phyloP scores from a whole-genome alignment of 2,329 filamentous ascomycete genomes.

The Didymella pomorum region DNA sequence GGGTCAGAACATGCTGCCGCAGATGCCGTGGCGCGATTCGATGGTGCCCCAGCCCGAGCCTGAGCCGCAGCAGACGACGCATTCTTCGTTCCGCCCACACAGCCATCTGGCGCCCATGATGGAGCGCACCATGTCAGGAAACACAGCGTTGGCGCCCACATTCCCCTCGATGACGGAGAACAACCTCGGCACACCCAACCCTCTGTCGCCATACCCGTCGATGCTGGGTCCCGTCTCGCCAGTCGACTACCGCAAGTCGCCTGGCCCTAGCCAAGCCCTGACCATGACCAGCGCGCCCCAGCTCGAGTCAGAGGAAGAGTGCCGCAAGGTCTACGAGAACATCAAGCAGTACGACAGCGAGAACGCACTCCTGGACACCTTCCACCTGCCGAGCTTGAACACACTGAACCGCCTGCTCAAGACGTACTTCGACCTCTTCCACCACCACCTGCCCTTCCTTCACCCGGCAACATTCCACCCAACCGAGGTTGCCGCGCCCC shows the following conservation, averaged over 20 bases:
- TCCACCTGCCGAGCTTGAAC: conserved; percentile 81
- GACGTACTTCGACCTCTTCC: conserved; percentile 96
- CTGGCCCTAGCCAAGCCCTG: conserved; percentile 70
- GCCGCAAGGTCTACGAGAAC: conserved; percentile 83
- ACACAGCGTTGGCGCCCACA: conserved; percentile 69
- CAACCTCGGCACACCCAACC: conserved; percentile 74
- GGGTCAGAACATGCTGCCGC: conserved; percentile 80
- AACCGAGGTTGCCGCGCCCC: conserved; percentile 77
- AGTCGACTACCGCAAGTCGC: conserved; percentile 73
- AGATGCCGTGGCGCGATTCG: conserved; percentile 91
- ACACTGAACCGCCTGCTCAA: conserved; percentile 91
- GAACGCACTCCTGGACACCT: conserved; percentile 83
- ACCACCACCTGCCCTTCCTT: conserved; percentile 94
- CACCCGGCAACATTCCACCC: conserved; percentile 91
- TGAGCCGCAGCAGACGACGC: conserved; percentile 75
- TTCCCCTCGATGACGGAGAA: conserved; percentile 75
- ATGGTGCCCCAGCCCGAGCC: conserved; percentile 80
- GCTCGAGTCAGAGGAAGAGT: conserved; percentile 83
- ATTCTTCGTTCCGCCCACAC: conserved; percentile 66
- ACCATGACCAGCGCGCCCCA: conserved; percentile 78
- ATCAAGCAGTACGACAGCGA: conserved; percentile 83
- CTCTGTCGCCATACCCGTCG: conserved; percentile 74
- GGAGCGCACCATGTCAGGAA: conserved; percentile 67
- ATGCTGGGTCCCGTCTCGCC: conserved; percentile 73
- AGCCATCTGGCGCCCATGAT: conserved; percentile 72